Evolutionary conservation across 179 eudicot genomes (phyloP).

Genomic region (Spinacia oleracea): DNA sequence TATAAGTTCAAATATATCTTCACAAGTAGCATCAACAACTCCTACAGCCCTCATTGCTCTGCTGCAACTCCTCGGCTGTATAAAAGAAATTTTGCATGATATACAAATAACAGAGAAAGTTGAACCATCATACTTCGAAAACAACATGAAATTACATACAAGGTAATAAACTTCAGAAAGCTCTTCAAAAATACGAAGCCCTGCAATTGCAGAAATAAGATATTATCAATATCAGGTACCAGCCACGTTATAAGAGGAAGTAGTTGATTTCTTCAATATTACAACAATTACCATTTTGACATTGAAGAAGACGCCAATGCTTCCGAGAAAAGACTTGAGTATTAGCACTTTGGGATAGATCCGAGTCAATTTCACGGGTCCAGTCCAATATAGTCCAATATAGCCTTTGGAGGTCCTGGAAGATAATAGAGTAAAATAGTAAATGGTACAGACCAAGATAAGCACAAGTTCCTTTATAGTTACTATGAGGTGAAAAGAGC

Average conservation of each 20-base stretch:
- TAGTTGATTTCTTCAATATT: neutral
- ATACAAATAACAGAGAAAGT: constrained; percentile 17
- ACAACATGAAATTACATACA: constrained; percentile 47
- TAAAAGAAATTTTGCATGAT: constrained; percentile 8
- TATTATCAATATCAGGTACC: constrained; percentile 6
- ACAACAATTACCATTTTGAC: constrained; percentile 78
- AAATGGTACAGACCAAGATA: constrained; percentile 20
- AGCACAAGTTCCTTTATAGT: neutral
- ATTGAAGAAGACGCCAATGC: constrained; percentile 98
- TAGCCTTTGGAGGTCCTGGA: constrained; percentile 88
- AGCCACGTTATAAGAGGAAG: neutral
- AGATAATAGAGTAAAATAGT: constrained; percentile 19
- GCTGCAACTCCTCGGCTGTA: constrained; percentile 99
- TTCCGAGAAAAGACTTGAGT: constrained; percentile 88
- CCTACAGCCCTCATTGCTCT: constrained; percentile 99
- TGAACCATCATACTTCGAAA: neutral
- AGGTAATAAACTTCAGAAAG: constrained; percentile 93
- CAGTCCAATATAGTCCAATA: constrained; percentile 95
- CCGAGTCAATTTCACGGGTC: constrained; percentile 84
- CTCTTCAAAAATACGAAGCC: constrained; percentile 99
- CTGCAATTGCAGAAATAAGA: constrained; percentile 43
- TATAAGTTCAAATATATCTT: constrained; percentile 94
- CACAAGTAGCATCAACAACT: constrained; percentile 96
- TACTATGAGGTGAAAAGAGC: constrained; percentile 10
- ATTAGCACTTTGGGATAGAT: constrained; percentile 65